Conservation (phyloP, 2,329 filamentous ascomycete genomes). For the Aspergillus pseudoglaucus region DNA sequence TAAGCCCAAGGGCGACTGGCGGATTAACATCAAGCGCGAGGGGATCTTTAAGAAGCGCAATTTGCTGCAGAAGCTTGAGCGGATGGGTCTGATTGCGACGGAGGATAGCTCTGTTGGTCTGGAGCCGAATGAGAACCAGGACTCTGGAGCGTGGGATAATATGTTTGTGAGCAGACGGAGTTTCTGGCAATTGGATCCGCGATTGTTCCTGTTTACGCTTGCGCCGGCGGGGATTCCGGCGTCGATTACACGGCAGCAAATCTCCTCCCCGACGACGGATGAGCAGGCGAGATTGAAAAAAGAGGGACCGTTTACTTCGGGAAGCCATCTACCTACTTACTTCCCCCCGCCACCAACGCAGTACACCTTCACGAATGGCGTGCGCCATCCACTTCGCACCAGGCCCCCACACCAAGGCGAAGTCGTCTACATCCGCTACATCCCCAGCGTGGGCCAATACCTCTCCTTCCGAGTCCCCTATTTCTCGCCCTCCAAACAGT, state of each 20-base stretch:
- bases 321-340: slow-evolving; percentile 82
- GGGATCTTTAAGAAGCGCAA: slow-evolving; percentile 82
- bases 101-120: slow-evolving; percentile 69
- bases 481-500: slow-evolving; percentile 48
- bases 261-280: background rate
- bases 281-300: slow-evolving; percentile 18
- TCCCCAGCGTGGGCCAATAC: slow-evolving; percentile 75
- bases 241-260: slow-evolving; percentile 21
- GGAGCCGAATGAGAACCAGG: slow-evolving; percentile 52
- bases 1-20: slow-evolving; percentile 78
- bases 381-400: slow-evolving; percentile 78
- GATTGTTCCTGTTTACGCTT: slow-evolving; percentile 81
- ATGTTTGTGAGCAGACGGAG: slow-evolving; percentile 76
- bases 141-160: slow-evolving; percentile 61
- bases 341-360: slow-evolving; percentile 78
- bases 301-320: slow-evolving; percentile 25
- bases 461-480: slow-evolving; percentile 77
- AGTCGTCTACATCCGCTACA: slow-evolving; percentile 80
- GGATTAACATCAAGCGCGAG: slow-evolving; percentile 73
- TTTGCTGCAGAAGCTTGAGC: slow-evolving; percentile 80
- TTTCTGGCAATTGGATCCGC: slow-evolving; percentile 89
- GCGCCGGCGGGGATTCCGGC: slow-evolving; percentile 52
- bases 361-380: slow-evolving; percentile 69
- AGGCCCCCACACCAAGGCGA: slow-evolving; percentile 88
- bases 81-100: slow-evolving; percentile 78